phyloP scores from a whole-genome alignment of 495 filamentous ascomycete species.

The Friedmanniomyces simplex region DNA sequence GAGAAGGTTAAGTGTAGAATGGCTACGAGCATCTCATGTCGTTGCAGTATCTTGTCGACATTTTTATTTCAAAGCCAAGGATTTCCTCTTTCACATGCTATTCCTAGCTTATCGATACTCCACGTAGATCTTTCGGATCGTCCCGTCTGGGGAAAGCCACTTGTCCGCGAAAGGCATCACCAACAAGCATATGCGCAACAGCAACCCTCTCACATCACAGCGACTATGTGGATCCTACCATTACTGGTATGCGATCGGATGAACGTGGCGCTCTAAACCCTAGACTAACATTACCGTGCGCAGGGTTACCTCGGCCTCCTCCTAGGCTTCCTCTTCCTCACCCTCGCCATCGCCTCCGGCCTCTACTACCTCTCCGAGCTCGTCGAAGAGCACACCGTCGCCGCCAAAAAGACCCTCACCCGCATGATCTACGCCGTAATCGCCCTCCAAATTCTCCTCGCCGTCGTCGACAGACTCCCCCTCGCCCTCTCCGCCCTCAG shows the following conservation, averaged over 20 bases:
- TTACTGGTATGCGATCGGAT: constrained; percentile 5
- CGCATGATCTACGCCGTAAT: constrained; percentile 81
- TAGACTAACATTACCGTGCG: constrained; percentile 46
- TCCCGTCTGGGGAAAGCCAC: not conserved
- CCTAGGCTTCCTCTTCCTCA: constrained; percentile 86
- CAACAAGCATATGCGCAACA: not conserved
- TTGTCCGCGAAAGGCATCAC: not conserved
- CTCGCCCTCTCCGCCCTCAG: constrained; percentile 60
- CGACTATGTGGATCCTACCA: constrained; percentile 19
- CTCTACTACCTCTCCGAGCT: constrained; percentile 97
- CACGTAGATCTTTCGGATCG: not conserved
- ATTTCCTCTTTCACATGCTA: not conserved
- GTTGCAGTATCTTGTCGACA: no score
- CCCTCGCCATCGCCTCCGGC: constrained; percentile 65
- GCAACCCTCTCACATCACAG: no score
- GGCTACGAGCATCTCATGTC: not conserved
- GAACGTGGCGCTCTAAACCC: constrained; percentile 11
- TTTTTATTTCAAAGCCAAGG: no score
- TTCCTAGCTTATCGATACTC: not conserved
- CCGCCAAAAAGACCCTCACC: constrained; percentile 73
- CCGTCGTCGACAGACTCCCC: constrained; percentile 76
- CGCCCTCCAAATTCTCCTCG: constrained; percentile 59
- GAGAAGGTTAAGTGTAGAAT: not conserved
- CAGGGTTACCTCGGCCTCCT: constrained; percentile 73
- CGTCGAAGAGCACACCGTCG: constrained; percentile 92